A percentile compares a stretch with the other conserved stretches of the same genome.
phyloP scores from a whole-genome alignment of 495 filamentous ascomycete species.

The Penicillium ucsense region DNA sequence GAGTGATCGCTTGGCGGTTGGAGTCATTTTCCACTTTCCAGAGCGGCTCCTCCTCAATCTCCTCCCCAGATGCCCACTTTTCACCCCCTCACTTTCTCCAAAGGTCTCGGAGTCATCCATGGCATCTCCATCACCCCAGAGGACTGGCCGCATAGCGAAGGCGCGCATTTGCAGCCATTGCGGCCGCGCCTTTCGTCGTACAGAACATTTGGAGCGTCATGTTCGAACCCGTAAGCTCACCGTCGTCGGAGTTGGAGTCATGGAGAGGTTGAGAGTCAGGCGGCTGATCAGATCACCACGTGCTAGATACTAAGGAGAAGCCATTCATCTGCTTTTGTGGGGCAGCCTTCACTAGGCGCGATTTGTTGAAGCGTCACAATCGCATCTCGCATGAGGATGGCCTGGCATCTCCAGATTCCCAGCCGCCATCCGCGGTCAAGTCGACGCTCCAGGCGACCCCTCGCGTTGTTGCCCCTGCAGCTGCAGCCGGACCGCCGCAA shows the following conservation, averaged over 20 bases:
- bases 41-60: not conserved
- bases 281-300: conserved; percentile 5
- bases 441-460: conserved; percentile 8
- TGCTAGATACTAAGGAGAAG: conserved; percentile 44
- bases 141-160: conserved; percentile 23
- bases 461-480: conserved; percentile 7
- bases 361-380: conserved; percentile 44
- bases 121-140: conserved; percentile 26
- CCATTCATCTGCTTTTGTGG: conserved; percentile 46
- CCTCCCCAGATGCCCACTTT: conserved; percentile 1
- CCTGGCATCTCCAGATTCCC: conserved; percentile 23
- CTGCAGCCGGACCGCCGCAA: conserved; percentile 12
- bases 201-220: conserved; percentile 45
- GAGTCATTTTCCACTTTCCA: conserved; percentile 2
- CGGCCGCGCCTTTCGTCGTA: conserved; percentile 31
- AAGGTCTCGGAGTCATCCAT: conserved; percentile 23
- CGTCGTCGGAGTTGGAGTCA: conserved; percentile 14
- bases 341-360: conserved; percentile 42
- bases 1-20: conserved; percentile 13
- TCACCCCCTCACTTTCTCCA: not conserved
- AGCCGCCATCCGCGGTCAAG: conserved; percentile 13
- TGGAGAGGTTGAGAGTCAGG: not conserved
- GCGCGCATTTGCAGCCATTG: conserved; percentile 32
- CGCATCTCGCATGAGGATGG: conserved; percentile 33
- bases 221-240: conserved; percentile 42